Evolutionary conservation across 2,329 filamentous ascomycete genomes (phyloP), one percentile per base, ranked within the genome.

Genomic region (Trichoderma oligosporum): DNA sequence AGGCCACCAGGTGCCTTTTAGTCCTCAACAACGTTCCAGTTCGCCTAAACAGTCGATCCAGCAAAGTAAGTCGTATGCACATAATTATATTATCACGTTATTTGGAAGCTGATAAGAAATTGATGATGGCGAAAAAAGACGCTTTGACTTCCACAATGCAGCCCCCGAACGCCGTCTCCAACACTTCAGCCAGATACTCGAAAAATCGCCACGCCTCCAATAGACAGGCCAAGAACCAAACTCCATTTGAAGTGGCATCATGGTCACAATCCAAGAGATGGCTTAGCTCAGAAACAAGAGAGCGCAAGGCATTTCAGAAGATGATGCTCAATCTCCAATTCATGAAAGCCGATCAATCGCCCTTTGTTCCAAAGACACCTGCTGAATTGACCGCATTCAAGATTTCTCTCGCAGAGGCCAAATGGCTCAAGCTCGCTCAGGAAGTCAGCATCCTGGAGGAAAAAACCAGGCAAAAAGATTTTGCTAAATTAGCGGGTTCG

Each of bases 181-280:
- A 20, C 14, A 20, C 31, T n/a, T 29, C 52, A 38, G 31, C 52
- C 0, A 49, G 38, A 22, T 35, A 33, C 35, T 45, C 51, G 12
- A 44, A 25, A 49, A 33, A 35, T 16, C 16, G 9, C 9, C 52
- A 49, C 25, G 42, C 7, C 20, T 36, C 36, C 18, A 20, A 49
- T 12, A 35, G 33, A 16, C 12, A 22, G 7, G 20, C 27, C 41
- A 36, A 38, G 7, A n/a, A 27, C 16, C 45, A 48, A 27, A 41
- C n/a, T 7, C 9, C 25, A 22, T 24, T 31, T 16, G 64, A 69
- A 7, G 39, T 63, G 24, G 71, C 66, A 27, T 64, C 65, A 18
- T 74, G 73, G 72, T 68, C 72, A 12, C 70, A 74, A 33, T 74
- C 73, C 46, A 73, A 68, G 61, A 67, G 67, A 52, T 76, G 74